Conservation (phyloP, 2,329 filamentous ascomycete genomes). For the Fusarium redolens region DNA sequence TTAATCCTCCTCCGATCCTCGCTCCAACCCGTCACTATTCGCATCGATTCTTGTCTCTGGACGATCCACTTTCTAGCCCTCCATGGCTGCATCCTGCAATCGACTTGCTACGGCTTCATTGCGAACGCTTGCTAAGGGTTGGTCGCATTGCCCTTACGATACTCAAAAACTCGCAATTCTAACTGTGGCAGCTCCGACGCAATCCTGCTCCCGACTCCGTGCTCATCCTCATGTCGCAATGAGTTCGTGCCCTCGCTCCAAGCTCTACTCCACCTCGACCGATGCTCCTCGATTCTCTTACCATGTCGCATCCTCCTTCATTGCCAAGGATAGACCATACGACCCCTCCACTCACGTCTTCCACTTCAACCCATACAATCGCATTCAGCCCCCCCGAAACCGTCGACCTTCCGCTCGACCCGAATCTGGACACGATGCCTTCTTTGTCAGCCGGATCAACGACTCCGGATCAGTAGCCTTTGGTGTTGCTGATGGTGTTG, state of each 20-base stretch:
- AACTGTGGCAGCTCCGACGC: slow-evolving; percentile 32
- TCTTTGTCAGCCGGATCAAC: slow-evolving; percentile 88
- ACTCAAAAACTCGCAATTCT: slow-evolving; percentile 2
- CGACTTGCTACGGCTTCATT: slow-evolving; percentile 37
- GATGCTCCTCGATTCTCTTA: slow-evolving; percentile 66
- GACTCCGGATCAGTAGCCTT: slow-evolving; percentile 79
- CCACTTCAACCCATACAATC: slow-evolving; percentile 75
- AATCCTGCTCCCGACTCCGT: slow-evolving; percentile 14
- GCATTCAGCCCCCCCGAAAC: slow-evolving; percentile 61
- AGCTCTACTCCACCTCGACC: slow-evolving; percentile 41
- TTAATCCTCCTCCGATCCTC: background rate
- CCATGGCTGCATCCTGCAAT: slow-evolving; percentile 41
- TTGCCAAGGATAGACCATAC: slow-evolving; percentile 76
- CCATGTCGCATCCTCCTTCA: slow-evolving; percentile 79
- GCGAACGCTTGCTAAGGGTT: slow-evolving; percentile 41
- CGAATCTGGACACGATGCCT: slow-evolving; percentile 92
- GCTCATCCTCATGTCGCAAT: slow-evolving; percentile 23
- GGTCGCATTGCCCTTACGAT: background rate
- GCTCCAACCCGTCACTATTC: background rate
- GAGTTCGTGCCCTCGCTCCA: slow-evolving; percentile 35
- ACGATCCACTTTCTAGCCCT: slow-evolving; percentile 36
- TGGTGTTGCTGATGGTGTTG: slow-evolving; percentile 93
- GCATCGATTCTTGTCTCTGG: slow-evolving; percentile 15
- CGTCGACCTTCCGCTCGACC: slow-evolving; percentile 63
- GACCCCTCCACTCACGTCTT: slow-evolving; percentile 76